Evolutionary conservation across 257 asterid genomes (phyloP), one percentile per base, ranked within the genome.

Genomic region (Leptodermis oblonga): DNA sequence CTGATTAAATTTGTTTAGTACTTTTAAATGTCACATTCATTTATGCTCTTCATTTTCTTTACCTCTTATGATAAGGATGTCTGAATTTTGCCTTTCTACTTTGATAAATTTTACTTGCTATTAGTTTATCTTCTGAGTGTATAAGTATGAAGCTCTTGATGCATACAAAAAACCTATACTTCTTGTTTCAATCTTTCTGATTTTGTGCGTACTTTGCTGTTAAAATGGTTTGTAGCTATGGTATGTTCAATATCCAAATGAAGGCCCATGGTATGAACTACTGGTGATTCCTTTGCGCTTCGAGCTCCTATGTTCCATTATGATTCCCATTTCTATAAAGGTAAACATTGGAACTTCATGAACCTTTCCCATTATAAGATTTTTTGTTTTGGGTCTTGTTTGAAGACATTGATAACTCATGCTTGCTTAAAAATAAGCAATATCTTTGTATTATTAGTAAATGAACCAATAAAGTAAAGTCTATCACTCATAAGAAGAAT

Each of bases 251-350:
- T 94, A 94, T 82, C 99, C 97, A 78, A 82, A 72, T 62, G 95
- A 90, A 87, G 96, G 97, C 72, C 99, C 97, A 70, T 94, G 99
- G 99, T 94, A 94, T 62, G 99, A 94, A 76, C 90, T 94, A 77
- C 85, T 94, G 74, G 73, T 94, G 80, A 94, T 91, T 86, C 99
- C 99, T 81, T 90, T 94, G 67, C 97, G 99, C 31, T 94, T 94
- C 82, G 97, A 94, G 85, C 95, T 94, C 79, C 97, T 94, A 62
- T 94, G 99, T 84, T 94, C 99, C 76, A 94, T 94, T 72, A 94
- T 94, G 99, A 94, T 94, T 79, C 99, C 99, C 70, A 94, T 94
- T 78, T 94, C 99, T 68, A 94, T 94, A 68, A 94, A 94, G 99
- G 99, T 91, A 73, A 74, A 36, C n/a, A 55, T 76, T 31, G 52